Percentiles rank a stretch among this genome's conserved stretches.
Conservation (phyloP, 2,329 filamentous ascomycete genomes). For the Dothideomycetes sp. region DNA sequence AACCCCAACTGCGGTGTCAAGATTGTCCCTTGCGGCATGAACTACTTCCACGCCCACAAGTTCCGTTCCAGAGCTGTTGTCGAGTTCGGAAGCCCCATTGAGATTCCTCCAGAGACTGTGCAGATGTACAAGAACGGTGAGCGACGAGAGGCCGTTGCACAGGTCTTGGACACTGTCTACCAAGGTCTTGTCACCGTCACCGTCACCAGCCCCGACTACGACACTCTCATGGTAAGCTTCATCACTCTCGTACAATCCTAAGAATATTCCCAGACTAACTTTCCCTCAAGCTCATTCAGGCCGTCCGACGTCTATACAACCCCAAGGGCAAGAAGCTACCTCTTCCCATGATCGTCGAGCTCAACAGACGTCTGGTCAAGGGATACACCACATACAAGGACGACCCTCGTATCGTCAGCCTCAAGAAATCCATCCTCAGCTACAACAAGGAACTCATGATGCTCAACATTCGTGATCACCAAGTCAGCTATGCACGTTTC, state of each 20-base stretch:
- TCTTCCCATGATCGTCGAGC: slow-evolving; percentile 81
- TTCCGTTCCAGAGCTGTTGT: slow-evolving; percentile 93
- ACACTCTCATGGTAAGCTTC: slow-evolving; percentile 82
- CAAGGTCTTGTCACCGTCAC: slow-evolving; percentile 79
- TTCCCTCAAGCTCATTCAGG: slow-evolving; percentile 84
- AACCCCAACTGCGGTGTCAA: slow-evolving; percentile 80
- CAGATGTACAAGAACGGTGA: slow-evolving; percentile 75
- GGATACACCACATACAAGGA: slow-evolving; percentile 90
- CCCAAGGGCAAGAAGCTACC: slow-evolving; percentile 89
- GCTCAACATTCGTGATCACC: slow-evolving; percentile 82
- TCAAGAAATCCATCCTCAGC: slow-evolving; percentile 64
- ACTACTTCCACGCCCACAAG: slow-evolving; percentile 98
- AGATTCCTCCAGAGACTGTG: slow-evolving; percentile 72
- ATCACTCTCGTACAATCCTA: too few species aligned
- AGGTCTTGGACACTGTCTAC: slow-evolving; percentile 77
- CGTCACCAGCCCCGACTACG: slow-evolving; percentile 85
- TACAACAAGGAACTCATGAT: slow-evolving; percentile 84
- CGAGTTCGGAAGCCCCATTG: slow-evolving; percentile 84
- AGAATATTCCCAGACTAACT: too few species aligned
- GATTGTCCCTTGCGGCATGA: slow-evolving; percentile 97
- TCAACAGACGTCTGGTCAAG: slow-evolving; percentile 81
- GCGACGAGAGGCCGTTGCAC: slow-evolving; percentile 74
- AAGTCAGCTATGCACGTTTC: slow-evolving; percentile 84
- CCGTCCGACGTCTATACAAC: slow-evolving; percentile 85
- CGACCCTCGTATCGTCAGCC: slow-evolving; percentile 66